A percentile compares a stretch with the other conserved stretches of the same genome.
These are phyloP conservation scores for Leccinum variicolor DNA, from an alignment of 768 basidiomycete species.

Conservation along the genomic window DNA sequence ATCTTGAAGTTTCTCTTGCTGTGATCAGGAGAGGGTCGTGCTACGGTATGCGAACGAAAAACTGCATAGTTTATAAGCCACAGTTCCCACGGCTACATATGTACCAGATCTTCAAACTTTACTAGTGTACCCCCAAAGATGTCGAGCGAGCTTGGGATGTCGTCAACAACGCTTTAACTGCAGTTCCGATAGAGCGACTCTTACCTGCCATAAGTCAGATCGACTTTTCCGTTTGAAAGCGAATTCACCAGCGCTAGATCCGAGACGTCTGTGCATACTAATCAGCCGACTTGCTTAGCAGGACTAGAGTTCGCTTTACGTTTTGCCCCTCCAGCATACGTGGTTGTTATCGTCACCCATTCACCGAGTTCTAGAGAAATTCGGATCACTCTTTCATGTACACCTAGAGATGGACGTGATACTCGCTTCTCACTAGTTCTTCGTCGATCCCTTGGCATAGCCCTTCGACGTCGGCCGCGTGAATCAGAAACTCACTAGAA, in stretches of 20 bases:
- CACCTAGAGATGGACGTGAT: not conserved
- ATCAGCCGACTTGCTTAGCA: not conserved
- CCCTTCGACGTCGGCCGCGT: constrained; percentile 99
- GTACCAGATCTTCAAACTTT: constrained; percentile 52
- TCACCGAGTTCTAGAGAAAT: constrained; percentile 68
- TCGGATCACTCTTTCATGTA: constrained; percentile 8
- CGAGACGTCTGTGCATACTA: constrained; percentile 56
- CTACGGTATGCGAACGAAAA: constrained; percentile 20
- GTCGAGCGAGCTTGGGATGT: constrained; percentile 49
- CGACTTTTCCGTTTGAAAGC: constrained; percentile 77
- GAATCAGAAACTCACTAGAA: constrained; percentile 87
- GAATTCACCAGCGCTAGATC: constrained; percentile 80
- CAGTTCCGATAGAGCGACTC: not conserved
- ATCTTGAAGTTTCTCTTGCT: constrained; percentile 46
- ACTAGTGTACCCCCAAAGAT: constrained; percentile 70
- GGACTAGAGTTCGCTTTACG: constrained; percentile 40
- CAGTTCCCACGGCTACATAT: constrained; percentile 32
- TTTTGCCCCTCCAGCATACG: constrained; percentile 96
- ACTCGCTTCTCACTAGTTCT: constrained; percentile 74
- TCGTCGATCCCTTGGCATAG: constrained; percentile 95
- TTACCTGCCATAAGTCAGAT: constrained; percentile 38
- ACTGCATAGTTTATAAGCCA: constrained; percentile 46
- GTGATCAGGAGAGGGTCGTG: constrained; percentile 33
- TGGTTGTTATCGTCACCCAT: constrained; percentile 90
- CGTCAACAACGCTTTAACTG: not conserved